phyloP scores from a whole-genome alignment of 768 basidiomycete genomes.

The Russula foetens region DNA sequence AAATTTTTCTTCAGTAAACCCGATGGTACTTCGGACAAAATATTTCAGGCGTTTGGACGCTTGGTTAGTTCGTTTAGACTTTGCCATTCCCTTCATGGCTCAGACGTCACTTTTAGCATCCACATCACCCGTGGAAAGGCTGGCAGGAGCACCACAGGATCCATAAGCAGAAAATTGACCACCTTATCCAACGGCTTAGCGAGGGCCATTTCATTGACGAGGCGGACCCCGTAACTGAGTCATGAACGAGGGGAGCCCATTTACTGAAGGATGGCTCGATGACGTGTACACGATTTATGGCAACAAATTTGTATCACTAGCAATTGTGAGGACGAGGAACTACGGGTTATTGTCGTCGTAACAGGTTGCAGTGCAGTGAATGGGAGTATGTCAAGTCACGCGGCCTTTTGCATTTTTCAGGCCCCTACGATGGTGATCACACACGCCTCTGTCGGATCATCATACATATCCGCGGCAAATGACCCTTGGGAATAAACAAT shows the following conservation, averaged over 20 bases:
- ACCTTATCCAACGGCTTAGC: constrained; percentile 54
- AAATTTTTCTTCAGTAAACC: constrained; percentile 64
- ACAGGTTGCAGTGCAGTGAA: no score
- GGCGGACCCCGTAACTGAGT: constrained; percentile 11
- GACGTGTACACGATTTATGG: not conserved
- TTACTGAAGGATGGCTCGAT: not conserved
- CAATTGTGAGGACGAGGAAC: constrained; percentile 5
- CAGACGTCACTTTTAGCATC: constrained; percentile 41
- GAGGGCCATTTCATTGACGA: constrained; percentile 49
- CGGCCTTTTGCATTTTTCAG: no score
- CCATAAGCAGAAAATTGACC: constrained; percentile 80
- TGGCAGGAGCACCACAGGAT: constrained; percentile 91
- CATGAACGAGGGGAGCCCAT: not conserved
- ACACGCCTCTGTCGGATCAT: no score
- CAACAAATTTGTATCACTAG: constrained; percentile 15
- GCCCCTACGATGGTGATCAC: no score
- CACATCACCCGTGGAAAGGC: constrained; percentile 90
- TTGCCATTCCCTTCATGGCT: not conserved
- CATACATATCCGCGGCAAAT: no score
- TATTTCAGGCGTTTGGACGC: constrained; percentile 75
- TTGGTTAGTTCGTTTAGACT: constrained; percentile 36
- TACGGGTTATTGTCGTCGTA: not conserved
- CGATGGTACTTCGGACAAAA: constrained; percentile 75
- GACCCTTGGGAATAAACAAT: no score
- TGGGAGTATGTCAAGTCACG: no score